Evolutionary conservation across 2,329 filamentous ascomycete species (phyloP).

Genomic region (Hymenoscyphus repandus): DNA sequence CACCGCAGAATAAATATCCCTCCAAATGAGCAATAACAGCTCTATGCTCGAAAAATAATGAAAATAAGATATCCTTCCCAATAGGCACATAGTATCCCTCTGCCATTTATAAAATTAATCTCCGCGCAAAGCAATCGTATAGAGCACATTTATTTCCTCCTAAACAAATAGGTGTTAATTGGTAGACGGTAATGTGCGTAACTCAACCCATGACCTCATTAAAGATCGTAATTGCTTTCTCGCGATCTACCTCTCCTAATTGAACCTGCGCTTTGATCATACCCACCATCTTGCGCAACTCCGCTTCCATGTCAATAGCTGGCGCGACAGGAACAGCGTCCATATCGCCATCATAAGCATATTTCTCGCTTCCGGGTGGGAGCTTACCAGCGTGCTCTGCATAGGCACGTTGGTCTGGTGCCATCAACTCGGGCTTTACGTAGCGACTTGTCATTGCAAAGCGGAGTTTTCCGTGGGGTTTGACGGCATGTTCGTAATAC

Average conservation of each 20-base stretch:
- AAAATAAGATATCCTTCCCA: too few relatives aligned
- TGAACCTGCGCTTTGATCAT: not conserved
- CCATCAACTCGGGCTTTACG: constrained; percentile 41
- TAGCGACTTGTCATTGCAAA: constrained; percentile 54
- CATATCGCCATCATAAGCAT: constrained; percentile 29
- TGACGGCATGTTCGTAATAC: constrained; percentile 54
- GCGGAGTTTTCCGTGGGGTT: constrained; percentile 43
- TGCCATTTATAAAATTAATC: too few relatives aligned
- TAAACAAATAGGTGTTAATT: too few relatives aligned
- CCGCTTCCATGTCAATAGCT: not conserved
- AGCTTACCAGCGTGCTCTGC: constrained; percentile 32
- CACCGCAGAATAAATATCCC: too few relatives aligned
- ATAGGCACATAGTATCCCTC: too few relatives aligned
- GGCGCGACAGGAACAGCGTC: constrained; percentile 10
- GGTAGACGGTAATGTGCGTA: not conserved
- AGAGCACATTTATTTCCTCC: too few relatives aligned
- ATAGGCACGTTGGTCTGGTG: constrained; percentile 23
- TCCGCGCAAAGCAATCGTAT: too few relatives aligned
- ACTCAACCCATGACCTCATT: too few relatives aligned
- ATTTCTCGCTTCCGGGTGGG: constrained; percentile 28
- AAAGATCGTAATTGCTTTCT: too few relatives aligned
- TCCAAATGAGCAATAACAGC: too few relatives aligned
- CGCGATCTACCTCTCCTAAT: not conserved
- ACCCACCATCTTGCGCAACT: not conserved
- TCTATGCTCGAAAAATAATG: too few relatives aligned